Evolutionary conservation across 140 eudicot genomes (phyloP), one percentile per base, ranked within the genome.

Genomic region (Anethum foeniculum): DNA sequence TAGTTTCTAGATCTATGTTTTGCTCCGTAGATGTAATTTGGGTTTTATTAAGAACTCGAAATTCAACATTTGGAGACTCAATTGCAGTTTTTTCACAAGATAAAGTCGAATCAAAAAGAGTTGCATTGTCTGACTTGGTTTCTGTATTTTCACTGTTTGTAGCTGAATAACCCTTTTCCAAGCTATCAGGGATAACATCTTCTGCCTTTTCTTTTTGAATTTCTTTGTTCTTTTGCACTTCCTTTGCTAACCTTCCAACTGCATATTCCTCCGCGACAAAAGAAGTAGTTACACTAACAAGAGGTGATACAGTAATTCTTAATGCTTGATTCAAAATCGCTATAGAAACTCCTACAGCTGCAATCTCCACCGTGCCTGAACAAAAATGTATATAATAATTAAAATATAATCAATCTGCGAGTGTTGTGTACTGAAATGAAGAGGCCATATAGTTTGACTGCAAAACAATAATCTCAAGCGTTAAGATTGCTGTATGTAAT

Each of bases 181-280:
- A 28, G 79, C 34, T 84, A 23, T 82, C 79, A 67, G 80, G 74
- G 27, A 58, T 15, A 43, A n/a, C 79, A 69, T 80, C 82, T 30
- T 83, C 83, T 43, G 69, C 46, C 16, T 30, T 21, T 44, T 14
- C 7, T 4, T 18, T 81, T n/a, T 25, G 34, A 0, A n/a, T 52
- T 18, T 5, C 78, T 1, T 54, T 46, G 48, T 85, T 85, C 72
- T 77, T 38, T 25, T 41, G 39, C 49, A 13, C 76, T 64, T 51
- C 77, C 8, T 3, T 77, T 21, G 62, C 34, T 6, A 86, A 8
- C 30, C 84, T 79, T 47, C 72, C 87, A 19, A 83, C 44, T 23
- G 93, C 88, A 84, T 90, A 88, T 85, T 92, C 97, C 82, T 92
- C 95, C 16, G 95, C 97, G 36, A 92, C 97, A 76, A 90, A 90